Base-by-base conservation (phyloP, 2,329 filamentous ascomycete species). In the Curvularia sp. region DNA sequence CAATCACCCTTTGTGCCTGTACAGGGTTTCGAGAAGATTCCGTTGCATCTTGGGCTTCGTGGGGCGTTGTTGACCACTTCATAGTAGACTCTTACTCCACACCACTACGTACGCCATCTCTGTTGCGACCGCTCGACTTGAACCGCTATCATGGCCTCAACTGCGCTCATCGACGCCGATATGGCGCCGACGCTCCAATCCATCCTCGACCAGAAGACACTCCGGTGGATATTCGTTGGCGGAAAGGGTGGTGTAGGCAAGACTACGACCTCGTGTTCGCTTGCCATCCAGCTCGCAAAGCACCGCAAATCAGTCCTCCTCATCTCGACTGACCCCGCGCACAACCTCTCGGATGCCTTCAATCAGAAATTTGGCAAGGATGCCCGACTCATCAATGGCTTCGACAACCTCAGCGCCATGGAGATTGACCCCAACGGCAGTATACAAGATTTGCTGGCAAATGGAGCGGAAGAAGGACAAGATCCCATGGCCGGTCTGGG, bases 311-410 rank as follows among this genome's bases (percentile, higher is more conserved):
- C 91, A 61, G 95, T 99, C 61, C 87, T 99, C 57, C 89, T 99
- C 77, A 99, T 99, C 81, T 97, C 93, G 38, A 99, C 95, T 71
- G 95, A 99, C 79, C 95, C 95, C 52, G 95, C 95, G 51, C 95
- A 99, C 85, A 99, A 99, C 81, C 85, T 99, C 64, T 95, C 91
- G 69, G 95, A 99, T 81, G 95, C 95, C 60, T 99, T 99, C 80
- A 92, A 92, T 68, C 94, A 99, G 80, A 99, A 99, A 82, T 99
- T 99, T 74, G 95, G 95, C 82, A 99, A 99, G 84, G 95, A 99
- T 80, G 95, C 95, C 53, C 88, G 93, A 63, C 87, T 97, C 38
- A 85, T 99, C 65, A 89, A 97, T 69, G 95, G 95, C 68, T 97
- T 96, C 74, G 87, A 89, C 32, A 97, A 97, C 79, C 83, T 99